Evolutionary conservation across 306 rosid genomes (phyloP), one percentile per base, ranked within the genome.

Genomic region (Astragalus membranaceus): DNA sequence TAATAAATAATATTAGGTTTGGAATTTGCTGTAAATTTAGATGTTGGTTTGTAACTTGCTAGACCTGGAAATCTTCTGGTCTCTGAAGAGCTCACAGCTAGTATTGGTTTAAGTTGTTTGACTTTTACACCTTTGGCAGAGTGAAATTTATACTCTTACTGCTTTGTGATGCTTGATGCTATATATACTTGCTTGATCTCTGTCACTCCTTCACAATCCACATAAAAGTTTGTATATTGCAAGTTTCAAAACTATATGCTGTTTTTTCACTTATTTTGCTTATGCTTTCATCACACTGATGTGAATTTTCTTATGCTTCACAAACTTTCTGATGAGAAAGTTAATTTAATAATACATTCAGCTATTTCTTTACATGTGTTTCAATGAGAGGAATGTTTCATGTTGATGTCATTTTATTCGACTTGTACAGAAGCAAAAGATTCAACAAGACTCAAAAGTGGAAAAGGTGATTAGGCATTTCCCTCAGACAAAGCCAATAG

Each of bases 361-460:
- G 47, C 36, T 49, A 6, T 11, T 50, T 61, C 61, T 49, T 67
- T 41, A 16, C 15, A 20, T 72, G 3, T 52, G 23, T 67, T 72
- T 36, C 42, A 67, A n/a, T 37, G 7, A 56, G 3, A 74, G 15
- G 41, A 70, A 50, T 65, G 29, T 23, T 56, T 67, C 62, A 55
- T 14, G 54, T 29, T 55, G 64, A 62, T 20, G 7, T 33, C 62
- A 33, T 82, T 68, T 71, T 44, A 59, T 81, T 64, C 52, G 32
- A 52, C 52, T 57, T 66, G 64, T 36, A 72, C 96, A 93, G 98
- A 93, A 84, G 87, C 94, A 77, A 74, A 87, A 85, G 86, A 57
- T 85, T 57, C 80, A 70, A 76, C 72, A 71, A 68, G 88, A 76
- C 42, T 47, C 66, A 56, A 83, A 70, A 64, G 79, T 76, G 37